Base-by-base conservation (phyloP, 2,329 filamentous ascomycete genomes). In the Neofusicoccum sp. region DNA sequence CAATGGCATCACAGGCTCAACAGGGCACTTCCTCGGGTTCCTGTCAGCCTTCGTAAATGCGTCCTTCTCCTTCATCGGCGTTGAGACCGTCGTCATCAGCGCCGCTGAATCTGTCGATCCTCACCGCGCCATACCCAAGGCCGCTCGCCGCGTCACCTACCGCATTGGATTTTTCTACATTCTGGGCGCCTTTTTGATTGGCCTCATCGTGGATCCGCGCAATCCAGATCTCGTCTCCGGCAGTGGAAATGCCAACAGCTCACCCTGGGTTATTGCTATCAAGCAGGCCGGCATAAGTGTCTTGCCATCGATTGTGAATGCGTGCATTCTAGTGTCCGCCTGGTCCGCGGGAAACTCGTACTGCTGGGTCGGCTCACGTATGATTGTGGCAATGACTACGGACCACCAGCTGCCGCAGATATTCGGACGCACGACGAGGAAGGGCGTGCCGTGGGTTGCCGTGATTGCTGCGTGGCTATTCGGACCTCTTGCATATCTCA, bases 101-200 rank as follows among this genome's bases (percentile, higher is more conserved):
- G 74, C 79, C 16, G 80, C 77, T 44, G 80, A 82, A 66, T 77
- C 79, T 9, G 78, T 79, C 66, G 74, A 76, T 36, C 80, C 80
- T 34, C 33, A 62, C 56, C 7, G 64, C 62, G 41, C 39, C 85
- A 33, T 84, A 86, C 29, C 88, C 87, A 3, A 83, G 86, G 58
- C 67, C 16, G 34, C 33, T 3, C n/a, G 92, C 64, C 87, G 89
- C 52, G 90, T 93, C 1, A 93, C 93, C 73, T 93, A 91, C 75
- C 88, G 91, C 33, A 79, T 94, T 34, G 89, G 88, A 3, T 64
- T 79, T 29, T 80, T 81, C 67, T 77, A 79, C 69, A 68, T 80
- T 62, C 66, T 81, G 16, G 77, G 76, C 56, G 78, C 84, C 1
- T 72, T 87, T 9, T 75, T 83, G 6, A 83, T 87, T 14, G 85